These are phyloP conservation scores for Przewalskia tangutica DNA, from an alignment of 257 asterid genomes.

Conservation along the genomic window DNA sequence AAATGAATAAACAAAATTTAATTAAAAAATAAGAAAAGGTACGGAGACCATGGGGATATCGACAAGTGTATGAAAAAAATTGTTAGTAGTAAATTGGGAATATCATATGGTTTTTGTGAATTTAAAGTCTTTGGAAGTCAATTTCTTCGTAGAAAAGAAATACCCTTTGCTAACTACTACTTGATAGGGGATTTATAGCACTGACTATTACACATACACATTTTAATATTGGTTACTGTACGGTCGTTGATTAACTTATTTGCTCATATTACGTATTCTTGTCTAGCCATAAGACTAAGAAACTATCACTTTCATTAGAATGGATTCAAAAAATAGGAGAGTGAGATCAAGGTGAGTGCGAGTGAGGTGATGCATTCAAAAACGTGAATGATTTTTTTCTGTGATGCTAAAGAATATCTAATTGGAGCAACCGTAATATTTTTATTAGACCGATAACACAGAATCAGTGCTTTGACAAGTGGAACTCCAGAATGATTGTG, in stretches of 20 bases:
- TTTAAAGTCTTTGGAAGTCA: background rate
- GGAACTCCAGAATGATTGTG: too few relatives aligned
- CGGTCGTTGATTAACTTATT: background rate
- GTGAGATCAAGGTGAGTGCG: background rate
- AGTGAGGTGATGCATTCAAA: too few relatives aligned
- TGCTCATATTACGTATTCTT: background rate
- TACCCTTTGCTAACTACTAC: background rate
- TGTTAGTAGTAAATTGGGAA: slow-evolving; percentile 4
- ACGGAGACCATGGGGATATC: background rate
- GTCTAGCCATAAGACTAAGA: background rate
- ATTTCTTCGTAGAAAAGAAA: slow-evolving; percentile 15
- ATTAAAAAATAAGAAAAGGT: background rate
- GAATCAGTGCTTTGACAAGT: too few relatives aligned
- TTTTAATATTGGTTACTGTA: background rate
- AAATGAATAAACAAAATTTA: background rate
- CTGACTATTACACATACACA: background rate
- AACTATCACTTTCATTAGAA: slow-evolving; percentile 7
- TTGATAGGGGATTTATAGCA: background rate
- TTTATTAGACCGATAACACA: too few relatives aligned
- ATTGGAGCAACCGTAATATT: too few relatives aligned
- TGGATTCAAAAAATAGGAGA: background rate
- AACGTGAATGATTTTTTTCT: too few relatives aligned
- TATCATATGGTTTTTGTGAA: background rate
- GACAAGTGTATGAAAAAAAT: slow-evolving; percentile 6
- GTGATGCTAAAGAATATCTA: too few relatives aligned